Base-by-base conservation (phyloP, 331 rosid species). In the Rhamnella rubrinervis region DNA sequence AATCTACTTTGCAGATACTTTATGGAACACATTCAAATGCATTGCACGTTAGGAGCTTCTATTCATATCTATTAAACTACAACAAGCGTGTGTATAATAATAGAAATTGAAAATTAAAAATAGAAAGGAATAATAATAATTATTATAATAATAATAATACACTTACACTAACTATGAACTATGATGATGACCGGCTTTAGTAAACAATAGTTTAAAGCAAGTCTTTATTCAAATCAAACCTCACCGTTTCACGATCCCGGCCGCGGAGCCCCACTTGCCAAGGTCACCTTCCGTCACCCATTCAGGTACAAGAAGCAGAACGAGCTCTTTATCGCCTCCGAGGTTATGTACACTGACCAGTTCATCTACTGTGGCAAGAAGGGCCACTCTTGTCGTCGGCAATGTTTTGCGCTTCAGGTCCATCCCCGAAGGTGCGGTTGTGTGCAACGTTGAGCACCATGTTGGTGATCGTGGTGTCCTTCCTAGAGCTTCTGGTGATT, bases 231-330 rank as follows among this genome's bases (percentile, higher is more conserved):
- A 31, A 31, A 31, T 31, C 35, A 31, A 31, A 4, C 35, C 5
- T 31, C 35, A 31, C 35, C 2, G 35, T 28, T 87, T 4, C 93
- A 87, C 70, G 93, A 87, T 28, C 89, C 91, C 0, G 91, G 96
- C 1, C 93, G 96, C 7, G 96, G 96, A 8, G 96, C 96, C 0
- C 96, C 96, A 0, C 86, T 89, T 0, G 96, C 96, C 6, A 76
- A 75, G 60, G 87, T 87, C 40, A 20, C 87, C 6, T 87, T 89
- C 81, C 87, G 93, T 12, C 96, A 89, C 61, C 93, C 96, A 0
- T 89, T 89, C 72, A 65, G 92, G n/a, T 89, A 89, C 85, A 73
- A 89, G 91, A 79, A 85, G 38, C 90, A 89, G 77, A 68, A 65
- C 13, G 96, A 89, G 70, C 86, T 89, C 0, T 89, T 89, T 49